Percentiles rank a stretch among this genome's conserved stretches.
phyloP scores from a whole-genome alignment of 352 stramenopile genomes.

The Lagenidium sp. region DNA sequence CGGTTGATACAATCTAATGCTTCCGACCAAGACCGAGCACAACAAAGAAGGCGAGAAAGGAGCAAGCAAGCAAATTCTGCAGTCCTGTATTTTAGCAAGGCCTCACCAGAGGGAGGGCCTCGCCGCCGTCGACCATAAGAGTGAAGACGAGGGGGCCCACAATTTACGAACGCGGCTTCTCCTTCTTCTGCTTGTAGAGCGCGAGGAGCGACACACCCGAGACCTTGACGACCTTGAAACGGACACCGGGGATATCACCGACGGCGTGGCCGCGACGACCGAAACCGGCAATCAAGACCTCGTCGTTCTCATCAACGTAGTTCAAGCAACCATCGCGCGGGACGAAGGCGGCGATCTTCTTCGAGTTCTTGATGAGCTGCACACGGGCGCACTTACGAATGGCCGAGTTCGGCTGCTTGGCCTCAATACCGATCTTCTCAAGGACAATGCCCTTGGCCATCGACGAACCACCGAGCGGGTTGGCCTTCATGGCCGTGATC shows the following conservation, averaged over 20 bases:
- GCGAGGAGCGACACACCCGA: constrained; percentile 98
- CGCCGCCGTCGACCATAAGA: too few relatives aligned
- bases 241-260: constrained; percentile 99
- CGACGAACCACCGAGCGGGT: constrained; percentile 99
- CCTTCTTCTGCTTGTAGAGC: constrained; percentile 99
- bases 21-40: too few relatives aligned
- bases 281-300: constrained; percentile 99
- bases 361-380: constrained; percentile 99
- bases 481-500: constrained; percentile 99
- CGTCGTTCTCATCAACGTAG: constrained; percentile 99
- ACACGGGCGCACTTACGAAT: constrained; percentile 99
- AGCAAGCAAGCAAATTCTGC: too few relatives aligned
- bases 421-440: constrained; percentile 99
- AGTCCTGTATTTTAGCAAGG: too few relatives aligned
- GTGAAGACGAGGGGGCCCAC: too few relatives aligned
- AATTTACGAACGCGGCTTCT: constrained; percentile 98
- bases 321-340: constrained; percentile 99
- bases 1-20: too few relatives aligned
- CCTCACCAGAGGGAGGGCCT: too few relatives aligned
- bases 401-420: constrained; percentile 99
- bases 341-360: constrained; percentile 99
- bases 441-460: constrained; percentile 99
- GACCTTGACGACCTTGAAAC: constrained; percentile 99
- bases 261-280: constrained; percentile 98
- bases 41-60: too few relatives aligned